These are phyloP conservation scores for Alternaria sp. DNA, from an alignment of 2,329 filamentous ascomycete species.

Conservation along the genomic window DNA sequence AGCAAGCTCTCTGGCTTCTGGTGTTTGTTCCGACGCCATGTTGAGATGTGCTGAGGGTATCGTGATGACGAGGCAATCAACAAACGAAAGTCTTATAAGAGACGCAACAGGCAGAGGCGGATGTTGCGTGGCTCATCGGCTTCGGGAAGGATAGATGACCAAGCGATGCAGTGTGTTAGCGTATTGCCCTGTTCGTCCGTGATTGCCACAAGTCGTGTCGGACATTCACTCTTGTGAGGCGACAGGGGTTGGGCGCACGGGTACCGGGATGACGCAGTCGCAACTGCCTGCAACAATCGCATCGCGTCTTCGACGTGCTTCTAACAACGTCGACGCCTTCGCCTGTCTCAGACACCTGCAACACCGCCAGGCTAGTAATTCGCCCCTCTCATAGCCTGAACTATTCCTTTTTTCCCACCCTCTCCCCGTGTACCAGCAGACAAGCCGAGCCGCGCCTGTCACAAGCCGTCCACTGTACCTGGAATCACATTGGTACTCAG, in stretches of 20 bases:
- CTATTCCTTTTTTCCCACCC: neutral
- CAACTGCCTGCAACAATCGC: slow-evolving; percentile 36
- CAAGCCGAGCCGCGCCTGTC: slow-evolving; percentile 9
- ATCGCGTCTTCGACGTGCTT: slow-evolving; percentile 37
- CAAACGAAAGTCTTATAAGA: slow-evolving; percentile 18
- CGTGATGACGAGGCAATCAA: slow-evolving; percentile 1
- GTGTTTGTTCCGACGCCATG: slow-evolving; percentile 45
- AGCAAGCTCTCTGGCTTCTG: slow-evolving; percentile 77
- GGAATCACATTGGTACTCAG: slow-evolving; percentile 7
- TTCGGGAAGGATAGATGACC: slow-evolving; percentile 4
- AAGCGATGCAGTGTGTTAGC: slow-evolving; percentile 11
- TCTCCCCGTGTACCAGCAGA: slow-evolving; percentile 6
- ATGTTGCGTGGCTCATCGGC: slow-evolving; percentile 29
- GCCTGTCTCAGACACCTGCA: slow-evolving; percentile 9
- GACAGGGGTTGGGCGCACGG: slow-evolving; percentile 33
- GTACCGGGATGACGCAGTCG: slow-evolving; percentile 32
- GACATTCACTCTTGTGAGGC: slow-evolving; percentile 31
- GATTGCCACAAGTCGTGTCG: slow-evolving; percentile 34
- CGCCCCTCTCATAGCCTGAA: neutral
- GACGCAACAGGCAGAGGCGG: slow-evolving; percentile 36
- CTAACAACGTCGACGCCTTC: slow-evolving; percentile 25
- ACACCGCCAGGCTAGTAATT: slow-evolving; percentile 1
- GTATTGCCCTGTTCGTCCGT: slow-evolving; percentile 24
- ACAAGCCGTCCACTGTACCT: slow-evolving; percentile 1
- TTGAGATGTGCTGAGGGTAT: slow-evolving; percentile 16